A percentile compares a stretch with the other conserved stretches of the same genome.
These are phyloP conservation scores for Wickerhamiella infanticola DNA, from an alignment of 1,139 yeast genomes.

Conservation along the genomic window DNA sequence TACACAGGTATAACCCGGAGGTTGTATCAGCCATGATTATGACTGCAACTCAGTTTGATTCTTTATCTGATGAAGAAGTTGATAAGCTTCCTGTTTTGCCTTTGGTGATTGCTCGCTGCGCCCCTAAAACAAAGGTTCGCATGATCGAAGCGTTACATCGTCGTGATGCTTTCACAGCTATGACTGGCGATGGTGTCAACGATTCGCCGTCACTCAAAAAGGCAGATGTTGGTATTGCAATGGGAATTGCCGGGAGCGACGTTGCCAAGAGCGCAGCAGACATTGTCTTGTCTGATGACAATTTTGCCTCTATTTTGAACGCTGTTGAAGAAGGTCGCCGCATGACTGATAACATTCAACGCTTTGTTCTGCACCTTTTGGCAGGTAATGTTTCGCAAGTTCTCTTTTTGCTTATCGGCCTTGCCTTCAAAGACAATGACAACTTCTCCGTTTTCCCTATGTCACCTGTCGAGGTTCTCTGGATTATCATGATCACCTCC, in stretches of 20 bases:
- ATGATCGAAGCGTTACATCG: slow-evolving; percentile 75
- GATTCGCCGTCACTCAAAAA: slow-evolving; percentile 70
- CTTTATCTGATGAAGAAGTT: slow-evolving; percentile 43
- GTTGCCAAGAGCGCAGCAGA: slow-evolving; percentile 74
- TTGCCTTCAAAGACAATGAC: slow-evolving; percentile 46
- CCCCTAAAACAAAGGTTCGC: slow-evolving; percentile 72
- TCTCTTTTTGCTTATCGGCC: slow-evolving; percentile 50
- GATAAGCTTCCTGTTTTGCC: slow-evolving; percentile 59
- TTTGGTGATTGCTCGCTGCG: slow-evolving; percentile 69
- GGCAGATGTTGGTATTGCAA: slow-evolving; percentile 79
- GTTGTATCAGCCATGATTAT: slow-evolving; percentile 54
- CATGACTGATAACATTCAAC: slow-evolving; percentile 68
- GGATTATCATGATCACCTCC: slow-evolving; percentile 67
- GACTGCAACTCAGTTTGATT: slow-evolving; percentile 52
- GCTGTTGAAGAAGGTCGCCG: slow-evolving; percentile 76
- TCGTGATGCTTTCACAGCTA: slow-evolving; percentile 53
- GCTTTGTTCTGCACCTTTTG: slow-evolving; percentile 63
- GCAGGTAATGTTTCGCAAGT: slow-evolving; percentile 76
- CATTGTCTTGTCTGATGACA: slow-evolving; percentile 59
- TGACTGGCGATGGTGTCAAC: slow-evolving; percentile 84
- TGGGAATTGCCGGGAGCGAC: slow-evolving; percentile 72
- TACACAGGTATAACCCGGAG: slow-evolving; percentile 46
- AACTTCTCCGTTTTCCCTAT: slow-evolving; percentile 60
- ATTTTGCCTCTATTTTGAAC: slow-evolving; percentile 59
- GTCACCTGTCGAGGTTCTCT: slow-evolving; percentile 64